phyloP scores from a whole-genome alignment of 2,329 filamentous ascomycete genomes.

The Cryphonectria naterciae region DNA sequence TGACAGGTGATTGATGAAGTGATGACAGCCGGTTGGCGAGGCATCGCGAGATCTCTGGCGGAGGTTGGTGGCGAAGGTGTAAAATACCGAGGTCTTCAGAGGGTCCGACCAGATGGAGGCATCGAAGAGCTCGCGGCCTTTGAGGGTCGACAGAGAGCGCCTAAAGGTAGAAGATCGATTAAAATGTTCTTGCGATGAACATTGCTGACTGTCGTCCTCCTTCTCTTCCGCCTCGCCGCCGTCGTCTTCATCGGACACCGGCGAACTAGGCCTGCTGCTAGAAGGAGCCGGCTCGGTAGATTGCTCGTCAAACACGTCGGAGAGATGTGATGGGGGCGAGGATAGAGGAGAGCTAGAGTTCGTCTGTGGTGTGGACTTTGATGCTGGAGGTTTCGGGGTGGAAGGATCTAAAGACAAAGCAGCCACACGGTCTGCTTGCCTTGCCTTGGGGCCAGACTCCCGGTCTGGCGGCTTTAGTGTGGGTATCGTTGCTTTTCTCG shows the following conservation, averaged over 20 bases:
- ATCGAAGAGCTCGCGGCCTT: constrained; percentile 74
- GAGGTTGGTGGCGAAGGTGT: constrained; percentile 71
- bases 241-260: constrained; percentile 47
- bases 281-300: constrained; percentile 40
- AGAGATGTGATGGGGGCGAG: constrained; percentile 57
- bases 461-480: constrained; percentile 1
- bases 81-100: constrained; percentile 70
- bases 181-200: constrained; percentile 37
- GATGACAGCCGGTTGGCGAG: constrained; percentile 66
- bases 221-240: constrained; percentile 10
- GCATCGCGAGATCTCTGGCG: constrained; percentile 67
- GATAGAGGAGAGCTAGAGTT: constrained; percentile 56
- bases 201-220: constrained; percentile 13
- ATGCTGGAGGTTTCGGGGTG: constrained; percentile 33
- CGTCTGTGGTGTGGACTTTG: constrained; percentile 30
- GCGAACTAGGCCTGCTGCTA: constrained; percentile 46
- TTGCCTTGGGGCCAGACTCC: neutral
- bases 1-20: constrained; percentile 69
- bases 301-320: constrained; percentile 52
- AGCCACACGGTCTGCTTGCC: constrained; percentile 12
- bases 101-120: constrained; percentile 71
- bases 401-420: constrained; percentile 32
- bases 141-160: constrained; percentile 60
- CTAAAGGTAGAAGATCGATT: constrained; percentile 37
- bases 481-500: neutral